A percentile compares a stretch with the other conserved stretches of the same genome.
Evolutionary conservation across 1,284 basidiomycete genomes (phyloP).

Genomic region (Pseudozyma thailandica): DNA sequence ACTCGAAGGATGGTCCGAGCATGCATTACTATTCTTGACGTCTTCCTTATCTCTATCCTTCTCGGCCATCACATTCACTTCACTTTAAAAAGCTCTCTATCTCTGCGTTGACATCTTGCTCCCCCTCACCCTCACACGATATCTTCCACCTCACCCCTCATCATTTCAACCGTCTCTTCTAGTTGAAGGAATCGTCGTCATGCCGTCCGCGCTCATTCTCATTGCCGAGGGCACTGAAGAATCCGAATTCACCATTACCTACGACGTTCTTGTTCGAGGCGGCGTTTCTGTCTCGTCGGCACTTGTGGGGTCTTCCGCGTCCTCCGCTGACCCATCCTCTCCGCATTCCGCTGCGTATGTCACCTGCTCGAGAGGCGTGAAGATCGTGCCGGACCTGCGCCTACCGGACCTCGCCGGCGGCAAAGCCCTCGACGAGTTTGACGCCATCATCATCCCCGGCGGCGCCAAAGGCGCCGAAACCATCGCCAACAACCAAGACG

Average conservation of each 20-base stretch:
- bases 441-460: conserved; percentile 81
- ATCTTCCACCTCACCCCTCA: neutral
- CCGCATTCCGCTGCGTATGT: conserved; percentile 44
- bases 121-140: conserved; percentile 1
- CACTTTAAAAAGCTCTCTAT: no score
- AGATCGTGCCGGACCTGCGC: conserved; percentile 57
- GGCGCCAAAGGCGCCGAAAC: conserved; percentile 83
- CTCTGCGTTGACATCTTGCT: no score
- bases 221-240: conserved; percentile 86
- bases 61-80: no score
- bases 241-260: conserved; percentile 70
- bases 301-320: conserved; percentile 45
- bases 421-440: conserved; percentile 72
- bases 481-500: conserved; percentile 74
- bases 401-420: conserved; percentile 47
- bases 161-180: neutral
- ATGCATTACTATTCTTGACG: no score
- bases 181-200: no score
- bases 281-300: conserved; percentile 47
- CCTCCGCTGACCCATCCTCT: conserved; percentile 5
- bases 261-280: conserved; percentile 63
- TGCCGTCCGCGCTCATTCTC: conserved; percentile 70
- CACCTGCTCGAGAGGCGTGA: conserved; percentile 59
- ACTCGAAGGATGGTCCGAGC: no score
- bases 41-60: no score